Conservation (phyloP, 2,329 filamentous ascomycete species). For the Talaromyces verruculosus region DNA sequence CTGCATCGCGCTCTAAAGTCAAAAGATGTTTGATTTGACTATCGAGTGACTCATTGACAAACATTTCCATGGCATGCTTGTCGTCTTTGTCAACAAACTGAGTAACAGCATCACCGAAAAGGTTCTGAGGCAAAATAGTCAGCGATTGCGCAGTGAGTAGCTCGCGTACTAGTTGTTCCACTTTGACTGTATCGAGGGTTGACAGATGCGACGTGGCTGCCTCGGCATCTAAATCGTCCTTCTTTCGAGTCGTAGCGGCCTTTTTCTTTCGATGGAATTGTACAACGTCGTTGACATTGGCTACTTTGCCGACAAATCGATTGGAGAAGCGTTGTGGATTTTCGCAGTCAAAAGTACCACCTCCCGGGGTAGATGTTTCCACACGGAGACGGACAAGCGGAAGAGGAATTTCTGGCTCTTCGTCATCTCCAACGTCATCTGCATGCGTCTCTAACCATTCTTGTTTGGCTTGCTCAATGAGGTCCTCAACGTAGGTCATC, state of each 20-base stretch:
- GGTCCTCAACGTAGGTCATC: conserved; percentile 73
- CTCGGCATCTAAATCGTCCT: conserved; percentile 58
- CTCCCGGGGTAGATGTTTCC: conserved; percentile 82
- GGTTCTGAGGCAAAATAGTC: conserved; percentile 87
- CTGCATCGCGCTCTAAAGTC: conserved; percentile 64
- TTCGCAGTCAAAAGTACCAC: conserved; percentile 83
- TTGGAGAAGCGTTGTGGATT: conserved; percentile 97
- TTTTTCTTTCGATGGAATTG: conserved; percentile 89
- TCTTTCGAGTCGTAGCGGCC: conserved; percentile 47
- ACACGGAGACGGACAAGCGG: conserved; percentile 88
- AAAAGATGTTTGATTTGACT: conserved; percentile 71
- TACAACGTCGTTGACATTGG: conserved; percentile 90
- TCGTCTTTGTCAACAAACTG: conserved; percentile 96
- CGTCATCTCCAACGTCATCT: conserved; percentile 54
- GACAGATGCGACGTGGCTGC: conserved; percentile 60
- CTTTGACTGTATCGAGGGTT: conserved; percentile 73
- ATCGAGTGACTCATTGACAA: conserved; percentile 69
- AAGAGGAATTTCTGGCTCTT: conserved; percentile 65
- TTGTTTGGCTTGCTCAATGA: conserved; percentile 80
- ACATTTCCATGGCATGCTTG: conserved; percentile 83
- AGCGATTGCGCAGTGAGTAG: conserved; percentile 84
- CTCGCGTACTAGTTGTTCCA: conserved; percentile 84
- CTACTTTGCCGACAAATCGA: conserved; percentile 83
- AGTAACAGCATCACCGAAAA: conserved; percentile 87
- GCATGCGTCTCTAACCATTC: conserved; percentile 81